Evolutionary conservation across 1,284 basidiomycete species (phyloP).

Genomic region (Xerocomus tenax): DNA sequence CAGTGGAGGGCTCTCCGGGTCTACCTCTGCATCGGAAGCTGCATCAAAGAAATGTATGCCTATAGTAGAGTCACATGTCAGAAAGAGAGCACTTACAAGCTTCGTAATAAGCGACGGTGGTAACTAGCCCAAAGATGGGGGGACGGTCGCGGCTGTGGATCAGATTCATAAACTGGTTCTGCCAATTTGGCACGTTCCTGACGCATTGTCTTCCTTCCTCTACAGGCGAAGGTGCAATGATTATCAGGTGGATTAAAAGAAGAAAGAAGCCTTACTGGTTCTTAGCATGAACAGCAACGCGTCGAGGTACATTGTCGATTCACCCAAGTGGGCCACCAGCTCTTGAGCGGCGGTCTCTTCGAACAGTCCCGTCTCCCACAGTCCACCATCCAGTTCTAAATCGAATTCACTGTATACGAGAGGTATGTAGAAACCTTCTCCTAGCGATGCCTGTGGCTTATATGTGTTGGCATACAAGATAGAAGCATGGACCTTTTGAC

Average conservation of each 20-base stretch:
- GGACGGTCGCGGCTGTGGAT: constrained; percentile 3
- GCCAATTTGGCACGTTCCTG: constrained; percentile 11
- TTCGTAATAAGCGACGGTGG: constrained; percentile 23
- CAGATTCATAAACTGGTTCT: constrained; percentile 7
- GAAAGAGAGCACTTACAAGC: constrained; percentile 12
- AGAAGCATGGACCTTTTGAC: constrained; percentile 24
- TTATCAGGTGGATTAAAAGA: background rate
- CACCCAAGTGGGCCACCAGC: constrained; percentile 11
- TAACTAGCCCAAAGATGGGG: constrained; percentile 16
- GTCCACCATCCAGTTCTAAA: background rate
- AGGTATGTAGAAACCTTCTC: constrained; percentile 25
- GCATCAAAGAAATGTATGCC: background rate
- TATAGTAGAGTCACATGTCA: background rate
- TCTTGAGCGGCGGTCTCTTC: constrained; percentile 19
- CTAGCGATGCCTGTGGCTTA: constrained; percentile 20
- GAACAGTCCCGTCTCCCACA: constrained; percentile 26
- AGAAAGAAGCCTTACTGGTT: background rate
- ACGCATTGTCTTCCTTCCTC: constrained; percentile 22
- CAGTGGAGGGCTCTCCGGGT: background rate
- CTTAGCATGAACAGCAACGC: constrained; percentile 1
- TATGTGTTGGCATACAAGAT: constrained; percentile 23
- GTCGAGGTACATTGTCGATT: constrained; percentile 18
- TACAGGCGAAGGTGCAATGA: background rate
- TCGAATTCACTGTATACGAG: constrained; percentile 6
- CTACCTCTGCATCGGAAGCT: constrained; percentile 8